Evolutionary conservation across 148 eudicot genomes (phyloP), one percentile per base, ranked within the genome.

Genomic region (Spergularia marina): DNA sequence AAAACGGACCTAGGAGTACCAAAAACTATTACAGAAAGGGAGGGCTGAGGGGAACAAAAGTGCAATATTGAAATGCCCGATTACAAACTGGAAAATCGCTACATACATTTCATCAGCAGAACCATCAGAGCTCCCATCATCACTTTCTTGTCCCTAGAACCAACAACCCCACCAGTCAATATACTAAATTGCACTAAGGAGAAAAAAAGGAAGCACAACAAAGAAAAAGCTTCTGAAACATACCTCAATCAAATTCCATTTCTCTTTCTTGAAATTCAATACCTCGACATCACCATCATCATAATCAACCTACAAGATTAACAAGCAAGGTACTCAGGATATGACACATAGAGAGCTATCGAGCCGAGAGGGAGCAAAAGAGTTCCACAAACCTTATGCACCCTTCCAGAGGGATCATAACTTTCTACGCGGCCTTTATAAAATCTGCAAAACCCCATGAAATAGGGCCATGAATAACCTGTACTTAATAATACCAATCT

Each of bases 51-150:
- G 1, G 15, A 70, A 36, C 20, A 62, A 61, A 60, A 14, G 39
- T 16, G 21, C 4, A 17, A 41, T 8, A 59, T 10, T 41, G 36
- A 58, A 21, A 47, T 18, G 62, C 18, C 59, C 54, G 21, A 12
- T 1, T 53, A 60, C 55, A 44, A 74, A 69, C 30, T 44, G 16
- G 23, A 69, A 54, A 73, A 62, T 54, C 18, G 77, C 55, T 64
- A 83, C 96, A 51, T 86, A 94, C 98, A 56, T 82, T 81, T 87
- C 91, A 77, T 89, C 91, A 74, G 89, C 61, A 39, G 86, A 78
- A 67, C 84, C 78, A 74, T 84, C 97, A 73, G 86, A 82, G 79
- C 80, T 82, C 71, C 73, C 79, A 62, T 36, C 77, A 72, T 80
- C 90, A 51, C 76, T 85, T 15, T 47, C 63, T 53, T 78, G 78